A percentile compares a stretch with the other conserved stretches of the same genome.
Evolutionary conservation across 1,139 yeast genomes (phyloP).

Genomic region (Lodderomyces beijingensis): DNA sequence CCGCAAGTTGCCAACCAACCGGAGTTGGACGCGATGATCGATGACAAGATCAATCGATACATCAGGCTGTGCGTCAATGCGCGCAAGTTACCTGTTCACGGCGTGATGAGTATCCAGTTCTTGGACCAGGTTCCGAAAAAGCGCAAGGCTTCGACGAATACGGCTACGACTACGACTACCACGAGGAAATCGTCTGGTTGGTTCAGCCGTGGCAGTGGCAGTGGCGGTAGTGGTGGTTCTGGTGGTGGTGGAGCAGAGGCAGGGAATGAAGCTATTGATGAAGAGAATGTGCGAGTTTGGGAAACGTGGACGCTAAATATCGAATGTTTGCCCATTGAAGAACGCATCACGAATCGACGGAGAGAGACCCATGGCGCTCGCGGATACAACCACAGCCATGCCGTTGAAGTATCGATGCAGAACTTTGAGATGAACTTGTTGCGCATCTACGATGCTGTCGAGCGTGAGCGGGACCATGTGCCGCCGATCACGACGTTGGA

Average conservation of each 20-base stretch:
- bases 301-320: conserved; percentile 41
- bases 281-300: conserved; percentile 28
- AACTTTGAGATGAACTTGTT: conserved; percentile 43
- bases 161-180: neutral
- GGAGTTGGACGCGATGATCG: conserved; percentile 43
- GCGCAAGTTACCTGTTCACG: conserved; percentile 1
- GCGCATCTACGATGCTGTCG: conserved; percentile 48
- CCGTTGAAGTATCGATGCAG: conserved; percentile 23
- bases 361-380: neutral
- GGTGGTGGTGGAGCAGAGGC: neutral
- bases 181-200: conserved; percentile 1
- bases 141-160: neutral
- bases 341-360: conserved; percentile 6
- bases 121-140: conserved; percentile 4
- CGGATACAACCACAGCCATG: conserved; percentile 5
- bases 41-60: conserved; percentile 35
- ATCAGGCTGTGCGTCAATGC: conserved; percentile 14
- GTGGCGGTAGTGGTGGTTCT: conserved; percentile 1
- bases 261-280: neutral
- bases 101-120: conserved; percentile 11
- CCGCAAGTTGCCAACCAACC: conserved; percentile 40
- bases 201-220: neutral
- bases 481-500: conserved; percentile 73
- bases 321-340: conserved; percentile 29
- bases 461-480: conserved; percentile 57